Evolutionary conservation across 2,329 filamentous ascomycete species (phyloP).

Genomic region (Corinectria fuckeliana): DNA sequence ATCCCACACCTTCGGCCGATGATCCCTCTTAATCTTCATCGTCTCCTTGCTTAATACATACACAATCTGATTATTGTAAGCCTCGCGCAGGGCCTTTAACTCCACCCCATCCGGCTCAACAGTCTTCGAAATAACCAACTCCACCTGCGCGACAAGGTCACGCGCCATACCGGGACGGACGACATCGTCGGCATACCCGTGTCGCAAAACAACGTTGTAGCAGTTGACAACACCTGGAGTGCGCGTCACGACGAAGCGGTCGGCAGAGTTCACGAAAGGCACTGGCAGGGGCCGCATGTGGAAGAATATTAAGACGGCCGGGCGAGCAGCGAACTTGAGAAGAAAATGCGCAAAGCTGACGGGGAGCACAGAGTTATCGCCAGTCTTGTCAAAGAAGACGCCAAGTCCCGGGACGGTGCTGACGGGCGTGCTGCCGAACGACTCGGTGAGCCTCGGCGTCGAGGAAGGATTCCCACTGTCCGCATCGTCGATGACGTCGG

Average conservation of each 20-base stretch:
- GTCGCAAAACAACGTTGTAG: conserved; percentile 70
- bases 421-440: conserved; percentile 47
- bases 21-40: conserved; percentile 52
- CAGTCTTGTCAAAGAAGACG: conserved; percentile 79
- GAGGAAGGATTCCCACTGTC: background rate
- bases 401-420: conserved; percentile 63
- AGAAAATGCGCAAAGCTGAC: conserved; percentile 70
- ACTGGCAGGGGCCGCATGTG: conserved; percentile 68
- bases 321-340: conserved; percentile 68
- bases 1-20: conserved; percentile 40
- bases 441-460: background rate
- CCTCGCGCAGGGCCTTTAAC: conserved; percentile 38
- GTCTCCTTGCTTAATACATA: conserved; percentile 66
- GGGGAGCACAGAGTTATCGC: conserved; percentile 36
- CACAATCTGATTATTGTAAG: conserved; percentile 50
- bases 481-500: conserved; percentile 36
- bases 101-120: conserved; percentile 48
- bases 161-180: conserved; percentile 53
- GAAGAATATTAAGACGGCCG: conserved; percentile 74
- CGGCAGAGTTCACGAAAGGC: conserved; percentile 56
- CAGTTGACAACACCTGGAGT: conserved; percentile 57
- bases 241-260: conserved; percentile 54
- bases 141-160: conserved; percentile 44
- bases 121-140: conserved; percentile 57
- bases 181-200: conserved; percentile 75